Percentiles rank a stretch among this genome's conserved stretches.
Evolutionary conservation across 2,329 filamentous ascomycete genomes (phyloP).

Genomic region (Fusarium sp.): DNA sequence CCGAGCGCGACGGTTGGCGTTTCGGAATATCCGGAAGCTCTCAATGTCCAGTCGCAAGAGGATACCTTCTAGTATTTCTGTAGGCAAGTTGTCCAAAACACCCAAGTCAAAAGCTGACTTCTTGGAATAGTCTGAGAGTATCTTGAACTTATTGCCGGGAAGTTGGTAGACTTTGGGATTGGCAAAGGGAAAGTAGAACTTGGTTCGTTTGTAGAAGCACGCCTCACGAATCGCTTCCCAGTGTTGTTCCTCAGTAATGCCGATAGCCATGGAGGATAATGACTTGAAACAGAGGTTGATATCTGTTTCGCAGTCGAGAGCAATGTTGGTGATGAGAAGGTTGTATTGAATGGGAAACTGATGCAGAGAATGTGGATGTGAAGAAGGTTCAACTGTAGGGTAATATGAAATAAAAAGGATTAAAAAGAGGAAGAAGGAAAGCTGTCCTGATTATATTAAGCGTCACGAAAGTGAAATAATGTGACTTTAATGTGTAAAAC

Average conservation of each 20-base stretch:
- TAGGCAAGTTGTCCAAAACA: accelerated
- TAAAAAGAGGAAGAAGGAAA: too few species aligned
- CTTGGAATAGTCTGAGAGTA: neutral
- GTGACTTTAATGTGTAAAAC: too few species aligned
- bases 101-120: neutral
- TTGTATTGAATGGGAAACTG: too few species aligned
- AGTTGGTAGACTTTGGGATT: neutral
- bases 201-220: constrained; percentile 19
- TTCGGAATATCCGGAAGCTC: neutral
- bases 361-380: too few species aligned
- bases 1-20: accelerated
- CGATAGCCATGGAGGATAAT: too few species aligned
- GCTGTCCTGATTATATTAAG: too few species aligned
- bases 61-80: accelerated
- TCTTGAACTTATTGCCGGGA: accelerated
- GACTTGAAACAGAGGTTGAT: too few species aligned
- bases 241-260: neutral
- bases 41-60: neutral
- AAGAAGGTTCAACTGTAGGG: too few species aligned
- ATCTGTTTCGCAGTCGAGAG: too few species aligned
- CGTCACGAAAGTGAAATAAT: too few species aligned
- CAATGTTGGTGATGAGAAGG: too few species aligned
- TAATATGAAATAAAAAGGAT: too few species aligned
- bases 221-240: neutral
- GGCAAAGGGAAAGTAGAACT: constrained; percentile 2